Evolutionary conservation across 257 asterid species (phyloP).

Genomic region (Fraxinus pennsylvanica): DNA sequence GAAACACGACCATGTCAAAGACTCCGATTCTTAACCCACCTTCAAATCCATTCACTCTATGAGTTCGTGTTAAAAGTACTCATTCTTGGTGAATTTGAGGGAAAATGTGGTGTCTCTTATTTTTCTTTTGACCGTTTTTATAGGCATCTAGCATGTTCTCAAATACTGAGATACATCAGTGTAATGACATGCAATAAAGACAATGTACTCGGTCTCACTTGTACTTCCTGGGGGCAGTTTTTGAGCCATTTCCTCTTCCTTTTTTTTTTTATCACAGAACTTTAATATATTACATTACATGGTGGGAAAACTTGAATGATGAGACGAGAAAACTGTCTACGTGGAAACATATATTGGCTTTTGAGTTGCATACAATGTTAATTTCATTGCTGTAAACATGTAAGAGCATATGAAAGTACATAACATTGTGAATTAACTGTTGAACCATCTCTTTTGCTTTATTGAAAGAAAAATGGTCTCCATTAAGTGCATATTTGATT

Average conservation of each 20-base stretch:
- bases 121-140: neutral
- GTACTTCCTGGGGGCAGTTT: neutral
- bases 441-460: too few relatives aligned
- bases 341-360: too few relatives aligned
- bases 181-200: conserved; percentile 10
- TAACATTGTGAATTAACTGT: too few relatives aligned
- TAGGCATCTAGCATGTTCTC: neutral
- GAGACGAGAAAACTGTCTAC: too few relatives aligned
- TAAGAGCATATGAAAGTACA: too few relatives aligned
- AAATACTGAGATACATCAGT: neutral
- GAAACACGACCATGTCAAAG: conserved; percentile 66
- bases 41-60: conserved; percentile 63
- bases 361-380: too few relatives aligned
- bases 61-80: conserved; percentile 16
- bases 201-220: neutral
- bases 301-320: too few relatives aligned
- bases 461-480: too few relatives aligned
- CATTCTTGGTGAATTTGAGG: conserved; percentile 19
- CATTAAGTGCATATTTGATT: too few relatives aligned
- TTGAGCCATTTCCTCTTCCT: neutral
- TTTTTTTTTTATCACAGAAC: neutral
- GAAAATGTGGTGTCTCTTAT: conserved; percentile 20
- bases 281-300: too few relatives aligned
- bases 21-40: conserved; percentile 61
- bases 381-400: too few relatives aligned